Evolutionary conservation across 306 rosid genomes (phyloP).

Genomic region (Trifolium subterraneum): DNA sequence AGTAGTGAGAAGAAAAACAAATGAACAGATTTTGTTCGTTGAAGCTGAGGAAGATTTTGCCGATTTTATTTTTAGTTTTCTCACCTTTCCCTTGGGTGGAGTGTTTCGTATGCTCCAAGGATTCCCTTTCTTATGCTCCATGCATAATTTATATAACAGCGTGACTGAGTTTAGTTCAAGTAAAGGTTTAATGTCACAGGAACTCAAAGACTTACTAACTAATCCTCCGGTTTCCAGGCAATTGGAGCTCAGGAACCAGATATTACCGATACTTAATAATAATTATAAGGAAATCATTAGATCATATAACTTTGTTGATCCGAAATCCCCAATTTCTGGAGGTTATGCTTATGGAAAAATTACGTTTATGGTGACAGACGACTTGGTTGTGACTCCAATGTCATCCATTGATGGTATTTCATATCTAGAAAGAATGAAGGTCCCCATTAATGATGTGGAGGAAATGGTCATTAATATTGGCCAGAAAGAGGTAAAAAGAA

Average conservation of each 20-base stretch:
- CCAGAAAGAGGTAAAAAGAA: slow-evolving; percentile 25
- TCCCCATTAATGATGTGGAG: neutral
- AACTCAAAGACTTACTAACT: neutral
- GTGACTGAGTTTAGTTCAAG: neutral
- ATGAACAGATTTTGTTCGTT: neutral
- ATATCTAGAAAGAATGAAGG: neutral
- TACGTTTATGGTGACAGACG: slow-evolving; percentile 37
- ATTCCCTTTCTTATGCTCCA: neutral
- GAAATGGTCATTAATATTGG: neutral
- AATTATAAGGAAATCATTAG: too few relatives aligned
- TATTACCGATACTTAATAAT: neutral
- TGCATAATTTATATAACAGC: neutral
- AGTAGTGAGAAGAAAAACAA: neutral
- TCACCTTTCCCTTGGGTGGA: too few relatives aligned
- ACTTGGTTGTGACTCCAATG: slow-evolving; percentile 18
- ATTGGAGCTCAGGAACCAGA: neutral
- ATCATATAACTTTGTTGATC: neutral
- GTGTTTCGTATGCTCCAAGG: neutral
- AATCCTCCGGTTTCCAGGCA: neutral
- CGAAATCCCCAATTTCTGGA: neutral
- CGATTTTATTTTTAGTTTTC: too few relatives aligned
- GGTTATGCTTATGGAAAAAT: neutral
- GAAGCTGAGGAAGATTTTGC: too few relatives aligned
- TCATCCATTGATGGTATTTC: neutral
- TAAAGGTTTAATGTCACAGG: neutral